Percentiles rank a stretch among this genome's conserved stretches.
These are phyloP conservation scores for Colletotrichum echinochloae DNA, from an alignment of 2,329 filamentous ascomycete species.

Conservation along the genomic window DNA sequence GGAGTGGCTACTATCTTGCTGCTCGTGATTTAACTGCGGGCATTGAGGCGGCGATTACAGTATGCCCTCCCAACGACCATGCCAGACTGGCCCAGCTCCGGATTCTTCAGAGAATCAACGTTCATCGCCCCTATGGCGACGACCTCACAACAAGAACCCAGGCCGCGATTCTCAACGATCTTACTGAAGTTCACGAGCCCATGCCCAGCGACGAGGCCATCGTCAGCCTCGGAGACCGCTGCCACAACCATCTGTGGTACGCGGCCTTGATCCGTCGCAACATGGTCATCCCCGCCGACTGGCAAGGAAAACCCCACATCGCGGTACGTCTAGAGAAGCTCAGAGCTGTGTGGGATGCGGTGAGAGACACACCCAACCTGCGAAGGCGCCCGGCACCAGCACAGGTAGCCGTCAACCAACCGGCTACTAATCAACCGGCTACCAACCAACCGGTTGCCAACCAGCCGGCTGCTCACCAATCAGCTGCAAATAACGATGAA, in stretches of 20 bases:
- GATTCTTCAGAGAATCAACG: not conserved
- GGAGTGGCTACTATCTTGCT: not conserved
- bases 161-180: not conserved
- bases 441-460: not conserved
- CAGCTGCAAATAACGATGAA: no score
- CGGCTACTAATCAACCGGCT: no score
- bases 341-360: not conserved
- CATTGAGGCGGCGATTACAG: not conserved
- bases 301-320: not conserved
- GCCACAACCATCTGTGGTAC: slow-evolving; percentile 1
- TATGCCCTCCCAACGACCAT: not conserved
- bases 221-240: not conserved
- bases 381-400: not conserved
- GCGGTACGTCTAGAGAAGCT: not conserved
- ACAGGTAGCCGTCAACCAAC: not conserved
- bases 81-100: not conserved
- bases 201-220: not conserved
- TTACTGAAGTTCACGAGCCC: not conserved
- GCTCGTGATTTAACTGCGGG: not conserved
- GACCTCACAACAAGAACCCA: not conserved
- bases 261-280: not conserved
- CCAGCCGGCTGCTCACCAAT: not conserved
- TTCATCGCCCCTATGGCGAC: not conserved
- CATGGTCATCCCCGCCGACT: not conserved
- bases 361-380: not conserved